Percentiles rank a stretch among this genome's conserved stretches.
phyloP scores from a whole-genome alignment of 2,329 filamentous ascomycete genomes.

The Botrytis cinerea region DNA sequence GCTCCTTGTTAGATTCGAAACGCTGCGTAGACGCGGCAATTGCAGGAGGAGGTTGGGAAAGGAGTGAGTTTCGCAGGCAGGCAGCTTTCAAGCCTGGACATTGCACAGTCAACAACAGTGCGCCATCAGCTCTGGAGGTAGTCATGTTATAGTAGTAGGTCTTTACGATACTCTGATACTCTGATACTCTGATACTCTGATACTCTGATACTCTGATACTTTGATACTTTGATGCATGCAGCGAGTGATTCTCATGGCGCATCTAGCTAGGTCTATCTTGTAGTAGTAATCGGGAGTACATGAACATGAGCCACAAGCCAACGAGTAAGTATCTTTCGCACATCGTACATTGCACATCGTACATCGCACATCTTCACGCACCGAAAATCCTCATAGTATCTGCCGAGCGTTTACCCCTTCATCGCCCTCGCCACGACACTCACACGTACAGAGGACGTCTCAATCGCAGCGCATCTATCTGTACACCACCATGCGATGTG shows the following conservation, averaged over 20 bases:
- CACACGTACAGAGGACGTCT: no score
- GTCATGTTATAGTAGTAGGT: no score
- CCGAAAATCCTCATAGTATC: not conserved
- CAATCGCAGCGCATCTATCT: not conserved
- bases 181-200: not conserved
- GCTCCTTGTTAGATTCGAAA: conserved; percentile 10
- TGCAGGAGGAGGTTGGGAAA: conserved; percentile 16
- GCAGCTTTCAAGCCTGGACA: conserved; percentile 3
- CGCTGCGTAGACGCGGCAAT: not conserved
- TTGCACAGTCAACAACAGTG: conserved; percentile 3
- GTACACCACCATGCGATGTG: not conserved
- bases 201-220: not conserved
- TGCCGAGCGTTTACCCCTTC: not conserved
- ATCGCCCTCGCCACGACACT: not conserved
- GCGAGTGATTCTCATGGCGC: conserved; percentile 10
- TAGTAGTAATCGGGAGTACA: not conserved
- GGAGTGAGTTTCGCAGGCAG: not conserved
- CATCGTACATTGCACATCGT: no score
- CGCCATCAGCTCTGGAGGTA: conserved; percentile 6
- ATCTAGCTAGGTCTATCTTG: not conserved
- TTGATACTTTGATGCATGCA: not conserved
- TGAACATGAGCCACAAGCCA: not conserved
- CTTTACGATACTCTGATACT: not conserved
- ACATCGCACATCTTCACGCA: not conserved
- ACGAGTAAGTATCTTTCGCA: not conserved